A percentile compares a stretch with the other conserved stretches of the same genome.
Evolutionary conservation across 2,329 filamentous ascomycete species (phyloP).

Genomic region (Rhynchosporium secalis): DNA sequence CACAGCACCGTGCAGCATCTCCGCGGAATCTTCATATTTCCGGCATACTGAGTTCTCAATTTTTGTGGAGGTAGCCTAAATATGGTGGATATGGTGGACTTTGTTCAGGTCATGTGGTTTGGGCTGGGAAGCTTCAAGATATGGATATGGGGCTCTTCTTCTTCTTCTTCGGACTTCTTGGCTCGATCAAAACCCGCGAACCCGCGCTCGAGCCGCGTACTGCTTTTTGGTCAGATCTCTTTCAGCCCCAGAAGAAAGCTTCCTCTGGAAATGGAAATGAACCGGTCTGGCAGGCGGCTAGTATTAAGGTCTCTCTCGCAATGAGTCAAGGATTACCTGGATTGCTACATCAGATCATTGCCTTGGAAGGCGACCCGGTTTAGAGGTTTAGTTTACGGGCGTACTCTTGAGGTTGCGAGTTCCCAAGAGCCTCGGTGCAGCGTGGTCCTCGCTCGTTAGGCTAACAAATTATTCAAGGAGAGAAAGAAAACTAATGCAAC

Average conservation of each 20-base stretch:
- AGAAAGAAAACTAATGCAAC: not conserved
- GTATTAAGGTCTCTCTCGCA: conserved; percentile 6
- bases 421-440: not conserved
- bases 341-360: no score
- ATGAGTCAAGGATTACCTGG: no score
- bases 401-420: no score
- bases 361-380: no score
- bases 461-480: conserved; percentile 1
- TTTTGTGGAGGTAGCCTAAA: not conserved
- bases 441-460: not conserved
- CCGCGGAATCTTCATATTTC: not conserved
- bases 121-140: not conserved
- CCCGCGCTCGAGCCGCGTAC: no score
- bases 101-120: no score
- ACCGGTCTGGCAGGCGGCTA: not conserved
- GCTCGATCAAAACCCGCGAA: not conserved
- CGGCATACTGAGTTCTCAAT: not conserved
- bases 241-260: no score
- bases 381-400: no score
- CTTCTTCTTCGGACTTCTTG: not conserved
- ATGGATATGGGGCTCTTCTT: not conserved
- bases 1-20: not conserved
- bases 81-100: no score
- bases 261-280: conserved; percentile 5
- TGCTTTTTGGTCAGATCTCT: no score